Evolutionary conservation across 2,329 filamentous ascomycete species (phyloP), one percentile per base, ranked within the genome.

Genomic region (Phoma herbarum): DNA sequence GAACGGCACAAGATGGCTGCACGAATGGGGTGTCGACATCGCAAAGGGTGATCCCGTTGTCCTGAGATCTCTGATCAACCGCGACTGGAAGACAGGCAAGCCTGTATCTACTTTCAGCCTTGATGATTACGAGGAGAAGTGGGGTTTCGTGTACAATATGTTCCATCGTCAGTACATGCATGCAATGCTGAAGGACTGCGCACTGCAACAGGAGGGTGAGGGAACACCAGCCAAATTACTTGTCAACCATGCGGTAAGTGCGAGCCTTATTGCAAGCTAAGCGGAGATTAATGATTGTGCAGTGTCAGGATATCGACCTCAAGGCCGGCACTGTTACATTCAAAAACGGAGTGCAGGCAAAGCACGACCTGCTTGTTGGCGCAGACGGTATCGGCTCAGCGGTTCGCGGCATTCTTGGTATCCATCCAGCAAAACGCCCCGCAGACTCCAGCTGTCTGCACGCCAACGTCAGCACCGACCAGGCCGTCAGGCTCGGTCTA

Each of bases 91-190:
- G 70, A 90, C 87, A 1, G 88, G 88, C 0, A 85, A 90, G 75
- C 83, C 85, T 0, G 82, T 87, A 23, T 89, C 84, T 63, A 85
- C 88, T 0, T 90, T 88, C 65, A 83, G 85, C 64, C 75, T 91
- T 18, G 82, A 78, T 11, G 88, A 90, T 68, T 90, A 90, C 57
- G 84, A 90, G 73, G 70, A 86, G 76, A 80, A 79, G 52, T 90
- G 87, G 87, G 87, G 87, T 12, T 84, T 85, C 72, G 83, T 63
- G 10, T 70, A 89, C 72, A 87, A 89, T 73, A 89, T 89, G 86
- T 90, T 90, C 64, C 88, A 90, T 68, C 80, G 88, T 0, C 85
- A 88, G 67, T 83, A 89, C 61, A 90, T 90, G 88, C 88, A 90
- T 65, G 70, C 78, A 7, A 89, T 90, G 86, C 73, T 90, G 23